Base-by-base conservation (phyloP, 2,329 filamentous ascomycete species). In the Monosporascus ibericus region DNA sequence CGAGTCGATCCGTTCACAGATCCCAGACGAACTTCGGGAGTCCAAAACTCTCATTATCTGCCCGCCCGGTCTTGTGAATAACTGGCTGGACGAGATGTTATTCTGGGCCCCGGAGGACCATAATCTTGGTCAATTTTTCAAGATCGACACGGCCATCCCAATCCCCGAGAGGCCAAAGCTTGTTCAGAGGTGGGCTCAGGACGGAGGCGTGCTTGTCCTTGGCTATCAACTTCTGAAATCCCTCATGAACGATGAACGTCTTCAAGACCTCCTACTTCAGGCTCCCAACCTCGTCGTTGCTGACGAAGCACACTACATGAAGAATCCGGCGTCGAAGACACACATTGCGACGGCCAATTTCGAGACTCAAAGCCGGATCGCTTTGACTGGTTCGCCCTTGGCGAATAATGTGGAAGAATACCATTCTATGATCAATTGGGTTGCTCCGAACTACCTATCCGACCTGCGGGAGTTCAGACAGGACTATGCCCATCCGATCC, bases 351-450 rank as follows among this genome's bases (percentile, higher is more conserved):
- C 85, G 20, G 72, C 72, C 2, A 67, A 72, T 11, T 86, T 96
- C 64, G 75, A 67, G 54, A 88, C 90, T 0, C 80, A 74, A 50
- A 85, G 79, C 54, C 84, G 91, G 11, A 88, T 96, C 58, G 92
- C 90, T 6, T 75, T 96, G 55, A 95, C 91, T 1, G 92, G 91
- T 1, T 92, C 91, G 0, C 92, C 92, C 1, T 74, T 96, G 49
- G 85, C 88, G 5, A 96, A 96, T 64, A 88, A 90, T 49, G 82
- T 96, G 0, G 74, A 80, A 27, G 92, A 96, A 61, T 95, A 95
- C 63, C 90, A 86, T 63, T 74, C 84, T n/a, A 89, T 95, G 82
- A 86, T 96, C 53, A 81, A 92, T 57, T 96, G 90, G 90, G 84
- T 94, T 48, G 85, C 89, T 1, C 88, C 88, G 0, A 82, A 82